Conservation (phyloP, 768 basidiomycete species). For the Boletales sp. region DNA sequence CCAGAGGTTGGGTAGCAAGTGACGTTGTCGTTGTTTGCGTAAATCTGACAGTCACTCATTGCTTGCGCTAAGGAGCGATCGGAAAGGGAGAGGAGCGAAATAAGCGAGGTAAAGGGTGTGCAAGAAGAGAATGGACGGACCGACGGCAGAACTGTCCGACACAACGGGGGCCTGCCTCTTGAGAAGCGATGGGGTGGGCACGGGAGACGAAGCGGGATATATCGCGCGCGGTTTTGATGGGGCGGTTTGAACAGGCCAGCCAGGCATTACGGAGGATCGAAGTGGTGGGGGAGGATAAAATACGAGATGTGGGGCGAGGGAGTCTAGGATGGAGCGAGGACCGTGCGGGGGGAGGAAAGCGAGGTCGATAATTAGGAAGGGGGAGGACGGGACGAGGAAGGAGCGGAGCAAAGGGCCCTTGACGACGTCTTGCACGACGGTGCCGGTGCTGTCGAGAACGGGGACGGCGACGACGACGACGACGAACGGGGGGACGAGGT, state of each 20-base stretch:
- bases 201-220: slow-evolving; percentile 30
- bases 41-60: slow-evolving; percentile 44
- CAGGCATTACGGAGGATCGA: slow-evolving; percentile 37
- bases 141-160: slow-evolving; percentile 22
- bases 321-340: slow-evolving; percentile 24
- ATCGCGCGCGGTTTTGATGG: slow-evolving; percentile 25
- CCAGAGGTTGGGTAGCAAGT: slow-evolving; percentile 70
- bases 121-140: slow-evolving; percentile 20
- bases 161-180: slow-evolving; percentile 25
- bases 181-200: slow-evolving; percentile 3
- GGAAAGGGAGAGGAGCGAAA: slow-evolving; percentile 6
- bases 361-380: slow-evolving; percentile 27
- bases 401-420: slow-evolving; percentile 16
- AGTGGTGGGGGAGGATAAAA: slow-evolving; percentile 20
- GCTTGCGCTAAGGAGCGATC: slow-evolving; percentile 34
- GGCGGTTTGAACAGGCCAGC: slow-evolving; percentile 44
- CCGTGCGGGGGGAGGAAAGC: slow-evolving; percentile 20
- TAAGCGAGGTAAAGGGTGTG: slow-evolving; percentile 4
- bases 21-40: slow-evolving; percentile 65
- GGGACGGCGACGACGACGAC: slow-evolving; percentile 19
- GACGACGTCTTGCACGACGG: slow-evolving; percentile 20
- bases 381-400: slow-evolving; percentile 28
- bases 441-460: slow-evolving; percentile 20
- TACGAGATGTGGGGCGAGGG: slow-evolving; percentile 9
- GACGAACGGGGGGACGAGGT: slow-evolving; percentile 24